Conservation (phyloP, 331 rosid genomes). For the Acacia concinna region DNA sequence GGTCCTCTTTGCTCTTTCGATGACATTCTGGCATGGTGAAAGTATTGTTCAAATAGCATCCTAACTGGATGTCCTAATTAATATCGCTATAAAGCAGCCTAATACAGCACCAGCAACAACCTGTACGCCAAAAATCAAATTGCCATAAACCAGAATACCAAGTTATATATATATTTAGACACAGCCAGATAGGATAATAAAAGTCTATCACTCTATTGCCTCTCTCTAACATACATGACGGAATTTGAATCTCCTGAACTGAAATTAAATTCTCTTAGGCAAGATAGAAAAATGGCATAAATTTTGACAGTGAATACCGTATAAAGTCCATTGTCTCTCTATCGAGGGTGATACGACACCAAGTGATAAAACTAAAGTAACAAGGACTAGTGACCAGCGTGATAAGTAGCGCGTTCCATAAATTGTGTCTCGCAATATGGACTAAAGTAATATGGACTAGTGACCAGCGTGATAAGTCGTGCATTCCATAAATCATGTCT, state of each 20-base stretch:
- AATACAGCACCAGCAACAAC: slow-evolving; percentile 65
- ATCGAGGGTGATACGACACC: too few species aligned
- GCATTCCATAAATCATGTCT: too few species aligned
- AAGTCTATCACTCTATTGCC: not conserved
- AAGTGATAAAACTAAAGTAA: too few species aligned
- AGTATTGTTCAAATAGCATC: slow-evolving; percentile 5
- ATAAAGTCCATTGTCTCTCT: too few species aligned
- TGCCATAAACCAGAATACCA: not conserved
- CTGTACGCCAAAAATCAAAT: slow-evolving; percentile 33
- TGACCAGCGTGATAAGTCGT: too few species aligned
- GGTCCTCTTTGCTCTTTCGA: not conserved
- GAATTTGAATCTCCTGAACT: not conserved
- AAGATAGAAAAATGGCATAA: not conserved
- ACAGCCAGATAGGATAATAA: not conserved
- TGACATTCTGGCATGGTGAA: not conserved
- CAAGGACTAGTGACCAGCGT: too few species aligned
- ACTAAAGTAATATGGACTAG: too few species aligned
- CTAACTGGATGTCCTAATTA: slow-evolving; percentile 38
- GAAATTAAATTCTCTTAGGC: not conserved
- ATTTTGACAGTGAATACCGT: too few species aligned
- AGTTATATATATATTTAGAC: not conserved
- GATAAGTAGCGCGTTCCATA: too few species aligned
- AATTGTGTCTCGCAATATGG: too few species aligned
- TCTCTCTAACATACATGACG: not conserved
- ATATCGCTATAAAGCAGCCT: slow-evolving; percentile 59